Conservation (phyloP, 495 filamentous ascomycete species). For the Podospora bellae-mahoneyi region DNA sequence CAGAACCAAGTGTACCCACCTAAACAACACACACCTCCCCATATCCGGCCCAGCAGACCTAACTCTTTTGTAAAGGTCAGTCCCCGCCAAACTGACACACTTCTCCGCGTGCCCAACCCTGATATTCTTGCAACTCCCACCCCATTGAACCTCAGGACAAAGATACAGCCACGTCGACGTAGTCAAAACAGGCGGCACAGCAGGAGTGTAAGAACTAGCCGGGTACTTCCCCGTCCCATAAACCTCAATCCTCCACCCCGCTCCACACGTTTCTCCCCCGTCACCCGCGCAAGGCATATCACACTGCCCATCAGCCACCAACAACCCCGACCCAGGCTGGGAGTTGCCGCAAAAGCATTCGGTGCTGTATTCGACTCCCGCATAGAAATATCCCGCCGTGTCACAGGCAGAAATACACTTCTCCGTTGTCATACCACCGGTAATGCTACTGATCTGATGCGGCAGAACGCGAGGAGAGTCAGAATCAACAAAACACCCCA, state of each 20-base stretch:
- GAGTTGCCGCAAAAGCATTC: constrained; percentile 20
- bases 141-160: not conserved
- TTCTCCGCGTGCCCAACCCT: not conserved
- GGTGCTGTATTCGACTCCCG: constrained; percentile 15
- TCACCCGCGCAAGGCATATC: constrained; percentile 12
- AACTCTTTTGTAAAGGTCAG: not conserved
- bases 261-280: constrained; percentile 10
- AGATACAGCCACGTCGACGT: not conserved
- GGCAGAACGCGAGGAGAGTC: not conserved
- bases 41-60: not conserved
- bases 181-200: not conserved
- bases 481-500: constrained; percentile 1
- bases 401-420: constrained; percentile 27
- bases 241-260: not conserved
- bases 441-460: constrained; percentile 23
- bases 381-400: constrained; percentile 8
- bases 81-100: not conserved
- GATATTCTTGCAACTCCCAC: not conserved
- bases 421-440: constrained; percentile 35
- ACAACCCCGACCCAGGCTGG: not conserved
- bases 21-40: not conserved
- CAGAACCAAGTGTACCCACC: not conserved
- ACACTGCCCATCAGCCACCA: constrained; percentile 10
- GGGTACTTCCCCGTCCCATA: not conserved
- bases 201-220: not conserved